Base-by-base conservation (phyloP, 208 protist genomes). In the Porcisia deanei region DNA sequence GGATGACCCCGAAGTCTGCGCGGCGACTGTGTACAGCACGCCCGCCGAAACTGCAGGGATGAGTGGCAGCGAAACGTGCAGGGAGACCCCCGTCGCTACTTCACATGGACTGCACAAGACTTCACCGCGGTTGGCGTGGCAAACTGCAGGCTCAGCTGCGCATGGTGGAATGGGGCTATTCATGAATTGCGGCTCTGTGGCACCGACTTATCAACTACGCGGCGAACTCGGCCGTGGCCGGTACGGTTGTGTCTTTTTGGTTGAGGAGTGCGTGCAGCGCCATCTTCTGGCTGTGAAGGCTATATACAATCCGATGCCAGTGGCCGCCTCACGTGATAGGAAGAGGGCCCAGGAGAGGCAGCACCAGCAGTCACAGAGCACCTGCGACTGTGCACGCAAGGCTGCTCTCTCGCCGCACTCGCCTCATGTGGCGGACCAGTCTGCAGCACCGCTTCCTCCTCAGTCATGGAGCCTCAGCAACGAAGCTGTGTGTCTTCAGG, bases 401-500 rank as follows among this genome's bases (percentile, higher is more conserved):
- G 66, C 43, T 14, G 12, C 65, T 3, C 10, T 59, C 43, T n/a
- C 30, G 20, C 47, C 57, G 22, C 20, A 39, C 57, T 18, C 57
- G 41, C 30, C 30, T 18, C 20, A 12, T 7, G 57, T 41, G 20
- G 39, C 41, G 10, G 67, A 34, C 58, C 14, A 25, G 47, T 6
- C 39, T 30, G 43, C 25, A 16, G 66, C 39, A 4, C 53, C 30
- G 4, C 37, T 57, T 22, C 22, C 25, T 22, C 54, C 64, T 16
- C 55, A 41, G 2, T 12, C 41, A 1, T 47, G 63, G 55, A 63
- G 72, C 71, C 41, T 81, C 37, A 81, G 77, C 63, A 81, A 63
- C 76, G 81, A 85, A 53, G 81, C 78, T 14, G 52, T 41, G 68
- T 85, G 81, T 69, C 71, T 85, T 58, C 76, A 52, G 47, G 73